These are phyloP conservation scores for Amphirosellinia nigrospora DNA, from an alignment of 495 filamentous ascomycete species.

Conservation along the genomic window DNA sequence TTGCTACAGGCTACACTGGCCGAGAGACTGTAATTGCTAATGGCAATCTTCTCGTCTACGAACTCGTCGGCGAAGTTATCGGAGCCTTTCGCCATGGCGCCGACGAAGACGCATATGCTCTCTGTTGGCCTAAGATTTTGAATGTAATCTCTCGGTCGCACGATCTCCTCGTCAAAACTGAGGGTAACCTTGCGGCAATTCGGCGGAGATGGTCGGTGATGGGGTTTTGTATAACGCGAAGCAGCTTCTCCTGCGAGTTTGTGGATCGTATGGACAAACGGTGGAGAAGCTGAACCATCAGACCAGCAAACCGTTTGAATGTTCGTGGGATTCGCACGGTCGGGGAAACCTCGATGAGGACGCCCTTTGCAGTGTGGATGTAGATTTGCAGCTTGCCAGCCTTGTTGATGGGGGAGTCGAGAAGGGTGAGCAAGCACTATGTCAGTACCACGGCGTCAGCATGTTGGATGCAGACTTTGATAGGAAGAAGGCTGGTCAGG, in stretches of 20 bases:
- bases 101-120: constrained; percentile 96
- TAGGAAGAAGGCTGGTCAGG: constrained; percentile 30
- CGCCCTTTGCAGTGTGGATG: constrained; percentile 95
- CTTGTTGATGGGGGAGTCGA: constrained; percentile 98
- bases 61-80: constrained; percentile 94
- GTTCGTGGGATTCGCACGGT: constrained; percentile 96
- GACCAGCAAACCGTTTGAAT: constrained; percentile 96
- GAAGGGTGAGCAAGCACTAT: constrained; percentile 94
- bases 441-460: constrained; percentile 41
- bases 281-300: constrained; percentile 99
- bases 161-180: constrained; percentile 86
- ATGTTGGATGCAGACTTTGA: constrained; percentile 50
- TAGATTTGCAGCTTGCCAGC: constrained; percentile 97
- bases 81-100: constrained; percentile 95
- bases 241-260: constrained; percentile 93
- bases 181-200: constrained; percentile 98
- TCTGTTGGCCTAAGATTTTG: constrained; percentile 77
- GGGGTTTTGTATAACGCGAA: constrained; percentile 97
- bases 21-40: constrained; percentile 96
- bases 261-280: constrained; percentile 94
- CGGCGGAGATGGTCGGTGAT: constrained; percentile 93
- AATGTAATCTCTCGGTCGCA: constrained; percentile 88
- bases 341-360: constrained; percentile 96
- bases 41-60: constrained; percentile 96
- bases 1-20: constrained; percentile 98